Evolutionary conservation across 2,329 filamentous ascomycete species (phyloP), one percentile per base, ranked within the genome.

Genomic region (Ascochyta rabiei): DNA sequence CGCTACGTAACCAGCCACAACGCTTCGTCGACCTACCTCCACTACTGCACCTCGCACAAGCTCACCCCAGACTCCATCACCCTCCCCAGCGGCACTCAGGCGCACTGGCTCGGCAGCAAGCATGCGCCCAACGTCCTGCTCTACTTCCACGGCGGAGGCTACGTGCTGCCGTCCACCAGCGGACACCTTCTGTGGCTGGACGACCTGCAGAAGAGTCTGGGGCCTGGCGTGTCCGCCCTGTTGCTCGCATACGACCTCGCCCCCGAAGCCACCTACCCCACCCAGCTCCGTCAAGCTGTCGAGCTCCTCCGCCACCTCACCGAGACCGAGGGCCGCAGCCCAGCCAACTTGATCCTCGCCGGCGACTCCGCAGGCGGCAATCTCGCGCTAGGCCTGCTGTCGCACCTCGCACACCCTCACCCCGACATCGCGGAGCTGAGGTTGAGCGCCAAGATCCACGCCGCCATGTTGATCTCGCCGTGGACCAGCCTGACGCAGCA

Each of bases 171-270:
- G 2, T 78, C 77, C 7, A 71, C 70, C 6, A 59, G 76, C 6
- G 79, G 75, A 37, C 81, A 84, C 64, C 74, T 84, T 48, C 68
- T 77, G 16, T 85, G 81, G 74, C 74, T 81, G 43, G 63, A 68
- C 18, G 75, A 78, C 15, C 69, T 84, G 28, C 70, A 79, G 45
- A 69, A 76, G 33, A 69, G 75, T n/a, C 68, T 82, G 18, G 79
- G 77, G 37, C 78, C 82, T 46, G 74, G 76, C 28, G 71, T 83
- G 26, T 76, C 82, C 16, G 70, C 82, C 42, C 78, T 86, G 43
- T 70, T 83, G 21, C 76, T 86, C n/a, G 80, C 80, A 34, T 88
- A 88, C 70, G 82, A 81, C 23, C 78, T 87, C n/a, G 79, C 83
- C 0, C 80, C 80, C 3, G 70, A 78, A 33, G 63, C 61, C 15